Percentiles rank a stretch among this genome's conserved stretches.
These are phyloP conservation scores for Vinca major DNA, from an alignment of 305 asterid species.

Conservation along the genomic window DNA sequence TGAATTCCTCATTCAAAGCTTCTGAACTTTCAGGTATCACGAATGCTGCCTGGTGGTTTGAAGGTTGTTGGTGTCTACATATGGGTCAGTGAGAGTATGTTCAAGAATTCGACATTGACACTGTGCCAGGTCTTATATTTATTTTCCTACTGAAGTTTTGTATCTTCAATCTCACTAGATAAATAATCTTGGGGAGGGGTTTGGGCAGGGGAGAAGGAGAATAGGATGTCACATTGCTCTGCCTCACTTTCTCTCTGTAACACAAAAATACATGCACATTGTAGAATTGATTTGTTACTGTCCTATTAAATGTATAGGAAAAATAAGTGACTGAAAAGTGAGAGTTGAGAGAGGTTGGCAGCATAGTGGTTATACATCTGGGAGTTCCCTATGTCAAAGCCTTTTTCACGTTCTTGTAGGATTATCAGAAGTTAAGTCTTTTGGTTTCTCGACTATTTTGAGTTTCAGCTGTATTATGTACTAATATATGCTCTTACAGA, in stretches of 20 bases:
- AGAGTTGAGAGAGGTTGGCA: background rate
- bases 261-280: background rate
- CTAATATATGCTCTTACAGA: slow-evolving; percentile 30
- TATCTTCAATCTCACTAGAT: background rate
- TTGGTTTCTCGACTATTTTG: background rate
- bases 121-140: slow-evolving; percentile 68
- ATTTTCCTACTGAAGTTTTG: background rate
- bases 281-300: background rate
- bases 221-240: background rate
- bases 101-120: slow-evolving; percentile 64
- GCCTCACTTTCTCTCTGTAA: background rate
- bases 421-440: background rate
- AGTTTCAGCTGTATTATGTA: slow-evolving; percentile 4
- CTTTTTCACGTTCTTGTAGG: background rate
- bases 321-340: background rate
- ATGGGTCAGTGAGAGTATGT: slow-evolving; percentile 70
- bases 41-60: slow-evolving; percentile 90
- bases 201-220: background rate
- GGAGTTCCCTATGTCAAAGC: background rate
- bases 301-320: background rate
- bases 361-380: background rate
- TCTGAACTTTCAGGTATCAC: slow-evolving; percentile 52
- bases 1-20: slow-evolving; percentile 8
- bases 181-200: background rate
- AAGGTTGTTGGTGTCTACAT: slow-evolving; percentile 82